Base-by-base conservation (phyloP, 148 eudicot genomes). In the Cornus controversa region DNA sequence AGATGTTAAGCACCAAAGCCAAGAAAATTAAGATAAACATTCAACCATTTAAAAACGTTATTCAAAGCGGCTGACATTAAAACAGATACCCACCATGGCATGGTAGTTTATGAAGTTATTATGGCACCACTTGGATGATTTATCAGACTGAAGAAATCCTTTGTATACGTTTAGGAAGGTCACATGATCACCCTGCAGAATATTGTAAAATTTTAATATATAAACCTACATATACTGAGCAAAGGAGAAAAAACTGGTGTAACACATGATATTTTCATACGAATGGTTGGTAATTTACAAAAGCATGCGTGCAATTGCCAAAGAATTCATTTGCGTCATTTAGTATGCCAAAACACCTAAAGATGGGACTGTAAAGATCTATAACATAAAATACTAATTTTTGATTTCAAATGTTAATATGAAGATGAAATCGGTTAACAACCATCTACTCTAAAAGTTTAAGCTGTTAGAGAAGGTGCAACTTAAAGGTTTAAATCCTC, bases 101-200 rank as follows among this genome's bases (percentile, higher is more conserved):
- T 93, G 97, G 83, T 90, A 96, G 87, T 96, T 96, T 27, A 96
- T 75, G 72, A 79, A 94, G 89, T 96, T 96, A 81, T 82, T 90
- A 71, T 92, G 92, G 83, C 99, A 96, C 99, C 99, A 96, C 73
- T 87, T 92, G 29, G 99, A 89, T 37, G 99, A 93, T 92, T 92
- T 96, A 69, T 86, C 81, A 22, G 98, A 93, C 84, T 85, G 90
- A 70, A 91, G 72, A 88, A 89, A 96, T 77, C 94, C 98, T 90
- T 86, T 96, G 85, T 96, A 96, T 66, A 96, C 90, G 84, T 96
- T 96, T 29, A 96, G 90, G 82, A 93, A 96, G 78, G 98, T 93
- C 72, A 96, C 90, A 87, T 93, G 98, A 75, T 96, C 98, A 70
- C 99, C 99, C 99, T 96, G 97, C 82, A 86, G 67, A 69, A 40